Conservation (phyloP, 768 basidiomycete species). For the Strobilomyces dryophilus region DNA sequence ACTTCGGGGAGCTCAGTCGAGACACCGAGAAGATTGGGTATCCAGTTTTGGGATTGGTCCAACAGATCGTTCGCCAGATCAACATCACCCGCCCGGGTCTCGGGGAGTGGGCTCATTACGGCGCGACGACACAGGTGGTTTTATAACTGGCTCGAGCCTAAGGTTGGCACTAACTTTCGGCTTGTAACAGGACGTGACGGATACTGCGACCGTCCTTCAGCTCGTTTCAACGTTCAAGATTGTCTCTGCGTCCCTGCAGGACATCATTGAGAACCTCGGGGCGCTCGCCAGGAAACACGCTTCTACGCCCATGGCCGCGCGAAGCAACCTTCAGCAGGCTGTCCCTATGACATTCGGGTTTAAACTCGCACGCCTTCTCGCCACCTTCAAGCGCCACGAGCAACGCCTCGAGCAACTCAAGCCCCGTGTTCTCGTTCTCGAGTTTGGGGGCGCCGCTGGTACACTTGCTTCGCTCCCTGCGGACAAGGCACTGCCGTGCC, state of each 20-base stretch:
- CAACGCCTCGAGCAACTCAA: slow-evolving; percentile 35
- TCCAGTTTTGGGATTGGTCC: slow-evolving; percentile 42
- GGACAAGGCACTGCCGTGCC: slow-evolving; percentile 29
- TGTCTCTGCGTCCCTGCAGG: slow-evolving; percentile 25
- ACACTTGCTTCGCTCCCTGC: slow-evolving; percentile 42
- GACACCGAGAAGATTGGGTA: slow-evolving; percentile 43
- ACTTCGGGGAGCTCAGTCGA: slow-evolving; percentile 35
- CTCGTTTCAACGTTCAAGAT: slow-evolving; percentile 37
- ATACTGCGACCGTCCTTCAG: slow-evolving; percentile 43
- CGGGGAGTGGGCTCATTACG: slow-evolving; percentile 48
- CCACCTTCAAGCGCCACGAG: slow-evolving; percentile 40
- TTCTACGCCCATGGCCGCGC: slow-evolving; percentile 41
- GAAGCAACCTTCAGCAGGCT: slow-evolving; percentile 46
- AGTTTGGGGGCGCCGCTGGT: slow-evolving; percentile 45
- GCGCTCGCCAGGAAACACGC: slow-evolving; percentile 30
- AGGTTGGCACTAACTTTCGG: not conserved
- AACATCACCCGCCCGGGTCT: slow-evolving; percentile 32
- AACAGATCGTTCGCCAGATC: slow-evolving; percentile 38
- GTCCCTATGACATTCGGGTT: slow-evolving; percentile 47
- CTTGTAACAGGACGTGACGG: slow-evolving; percentile 42
- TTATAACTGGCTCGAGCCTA: not conserved
- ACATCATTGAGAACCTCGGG: slow-evolving; percentile 29
- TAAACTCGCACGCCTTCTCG: slow-evolving; percentile 41
- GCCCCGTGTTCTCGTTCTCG: slow-evolving; percentile 36
- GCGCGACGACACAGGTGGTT: slow-evolving; percentile 44